Evolutionary conservation across 805 yeast genomes (phyloP).

Genomic region (Lipomyces chichibuensis): DNA sequence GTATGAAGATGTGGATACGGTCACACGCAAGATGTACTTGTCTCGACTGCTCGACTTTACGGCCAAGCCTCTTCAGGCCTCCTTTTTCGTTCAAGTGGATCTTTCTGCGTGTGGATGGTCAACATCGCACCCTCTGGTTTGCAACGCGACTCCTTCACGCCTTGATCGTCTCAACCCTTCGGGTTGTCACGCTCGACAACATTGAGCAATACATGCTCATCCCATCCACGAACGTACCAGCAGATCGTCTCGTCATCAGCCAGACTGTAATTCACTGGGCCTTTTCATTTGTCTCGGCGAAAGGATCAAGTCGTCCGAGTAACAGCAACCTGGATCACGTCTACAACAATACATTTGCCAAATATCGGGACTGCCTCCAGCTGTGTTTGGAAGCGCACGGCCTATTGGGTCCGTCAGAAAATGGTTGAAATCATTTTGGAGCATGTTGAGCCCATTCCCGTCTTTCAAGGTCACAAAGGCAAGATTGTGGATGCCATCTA

Average conservation of each 20-base stretch:
- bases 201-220: background rate
- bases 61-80: background rate
- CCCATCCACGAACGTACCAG: too few species aligned
- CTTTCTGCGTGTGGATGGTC: background rate
- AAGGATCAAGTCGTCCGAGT: background rate
- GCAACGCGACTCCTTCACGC: background rate
- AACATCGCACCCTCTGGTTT: background rate
- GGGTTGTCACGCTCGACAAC: conserved; percentile 1
- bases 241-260: too few species aligned
- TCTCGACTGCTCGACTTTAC: background rate
- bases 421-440: too few species aligned
- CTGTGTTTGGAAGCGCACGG: background rate
- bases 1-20: too few species aligned
- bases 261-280: too few species aligned
- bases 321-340: background rate
- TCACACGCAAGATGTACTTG: too few species aligned
- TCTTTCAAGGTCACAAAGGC: too few species aligned
- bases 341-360: background rate
- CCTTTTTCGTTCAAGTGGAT: conserved; percentile 1
- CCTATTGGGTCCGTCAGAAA: too few species aligned
- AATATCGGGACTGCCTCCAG: background rate
- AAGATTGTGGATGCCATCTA: too few species aligned
- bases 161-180: background rate
- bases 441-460: too few species aligned
- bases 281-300: background rate